Evolutionary conservation across 1,139 yeast species (phyloP), one percentile per base, ranked within the genome.

Genomic region (Diutina siamensis): DNA sequence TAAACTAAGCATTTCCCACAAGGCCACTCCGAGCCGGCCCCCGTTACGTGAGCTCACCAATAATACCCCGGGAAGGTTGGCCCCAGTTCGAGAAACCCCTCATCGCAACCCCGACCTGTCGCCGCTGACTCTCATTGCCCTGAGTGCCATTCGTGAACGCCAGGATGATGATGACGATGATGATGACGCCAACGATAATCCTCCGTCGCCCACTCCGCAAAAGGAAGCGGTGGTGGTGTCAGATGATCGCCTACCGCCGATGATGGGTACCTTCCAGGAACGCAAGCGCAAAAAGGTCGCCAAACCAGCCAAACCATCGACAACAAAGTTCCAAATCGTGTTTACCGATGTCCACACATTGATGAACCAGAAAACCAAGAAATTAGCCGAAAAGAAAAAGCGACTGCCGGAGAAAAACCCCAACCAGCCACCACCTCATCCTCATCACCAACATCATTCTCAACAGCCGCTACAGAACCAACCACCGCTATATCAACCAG

Each of bases 331-430:
- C 54, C 80, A 74, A 55, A 74, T 74, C 48, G 74, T 74, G 1
- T 67, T 74, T 47, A 66, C 76, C 2, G 79, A 74, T 54, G 72
- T 72, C 40, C 72, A 67, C 51, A 65, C 74, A 2, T 57, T 71
- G 40, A 17, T 21, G 17, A 40, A 20, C 25, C 35, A 32, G 34
- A 48, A 44, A 35, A 28, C 35, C 25, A 47, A 22, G 15, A 46
- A 40, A 41, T 45, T 40, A 27, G 13, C 13, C 19, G 18, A 19
- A 4, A 21, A 27, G 32, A 47, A 47, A 18, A 40, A 34, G 13
- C 25, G 27, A 15, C 18, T 27, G 33, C 36, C 32, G 36, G 18
- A 20, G 13, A 13, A 21, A n/a, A 36, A 17, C 3, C 31, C 9
- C 31, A 8, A 31, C 17, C 17, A 22, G 25, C 12, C 25, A 13